Evolutionary conservation across 768 basidiomycete genomes (phyloP).

Genomic region (Lactifluus subvellereus): DNA sequence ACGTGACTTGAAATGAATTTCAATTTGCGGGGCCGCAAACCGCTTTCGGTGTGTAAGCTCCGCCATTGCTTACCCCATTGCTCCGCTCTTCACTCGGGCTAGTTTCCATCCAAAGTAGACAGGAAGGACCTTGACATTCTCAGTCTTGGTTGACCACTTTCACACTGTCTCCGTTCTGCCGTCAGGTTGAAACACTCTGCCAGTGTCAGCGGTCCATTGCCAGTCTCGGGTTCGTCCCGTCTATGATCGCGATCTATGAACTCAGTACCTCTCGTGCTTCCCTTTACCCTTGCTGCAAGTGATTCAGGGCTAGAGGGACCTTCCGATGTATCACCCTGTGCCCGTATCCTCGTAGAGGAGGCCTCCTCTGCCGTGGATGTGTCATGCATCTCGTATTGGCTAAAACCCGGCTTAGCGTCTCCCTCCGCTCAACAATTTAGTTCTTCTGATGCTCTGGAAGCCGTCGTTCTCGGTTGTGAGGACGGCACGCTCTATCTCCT

Average conservation of each 20-base stretch:
- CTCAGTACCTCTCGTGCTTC: slow-evolving; percentile 18
- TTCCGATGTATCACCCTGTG: not conserved
- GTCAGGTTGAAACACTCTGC: not conserved
- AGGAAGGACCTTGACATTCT: not conserved
- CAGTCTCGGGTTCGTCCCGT: not conserved
- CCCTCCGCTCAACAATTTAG: not conserved
- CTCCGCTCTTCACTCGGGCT: too few species aligned
- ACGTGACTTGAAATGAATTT: not conserved
- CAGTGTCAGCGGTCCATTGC: not conserved
- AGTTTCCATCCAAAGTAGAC: too few species aligned
- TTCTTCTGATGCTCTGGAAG: slow-evolving; percentile 20
- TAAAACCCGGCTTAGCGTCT: not conserved
- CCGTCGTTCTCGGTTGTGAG: slow-evolving; percentile 33
- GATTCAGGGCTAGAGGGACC: not conserved
- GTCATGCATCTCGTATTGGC: slow-evolving; percentile 4
- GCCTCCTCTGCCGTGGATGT: slow-evolving; percentile 10
- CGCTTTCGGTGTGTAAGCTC: too few species aligned
- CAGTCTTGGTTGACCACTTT: not conserved
- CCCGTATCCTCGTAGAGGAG: slow-evolving; percentile 2
- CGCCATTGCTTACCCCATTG: too few species aligned
- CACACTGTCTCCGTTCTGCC: not conserved
- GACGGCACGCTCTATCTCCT: slow-evolving; percentile 37
- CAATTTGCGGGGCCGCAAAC: too few species aligned
- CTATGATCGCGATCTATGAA: slow-evolving; percentile 8
- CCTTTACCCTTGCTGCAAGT: slow-evolving; percentile 8